Percentiles rank a stretch among this genome's conserved stretches.
Conservation (phyloP, 108 stramenopile species). For the Cyclostephanos invisitatus region DNA sequence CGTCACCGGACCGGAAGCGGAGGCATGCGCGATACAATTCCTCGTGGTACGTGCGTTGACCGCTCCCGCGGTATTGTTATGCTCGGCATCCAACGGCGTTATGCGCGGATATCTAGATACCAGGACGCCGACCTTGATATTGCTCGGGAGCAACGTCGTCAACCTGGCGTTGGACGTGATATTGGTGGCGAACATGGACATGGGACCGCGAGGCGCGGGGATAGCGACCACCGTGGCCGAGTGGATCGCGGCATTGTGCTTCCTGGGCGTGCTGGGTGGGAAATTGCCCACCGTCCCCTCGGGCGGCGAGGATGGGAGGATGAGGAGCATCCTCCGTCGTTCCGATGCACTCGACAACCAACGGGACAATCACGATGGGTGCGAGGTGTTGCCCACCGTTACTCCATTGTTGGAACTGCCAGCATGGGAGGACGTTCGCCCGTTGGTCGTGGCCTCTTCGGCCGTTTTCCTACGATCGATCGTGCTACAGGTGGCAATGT, state of each 20-base stretch:
- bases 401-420: constrained; percentile 67
- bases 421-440: constrained; percentile 66
- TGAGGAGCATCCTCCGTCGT: constrained; percentile 2
- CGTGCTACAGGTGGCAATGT: constrained; percentile 70
- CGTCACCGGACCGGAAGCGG: constrained; percentile 61
- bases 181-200: constrained; percentile 54
- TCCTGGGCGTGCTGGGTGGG: constrained; percentile 70
- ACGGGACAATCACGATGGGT: constrained; percentile 4
- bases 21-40: constrained; percentile 69
- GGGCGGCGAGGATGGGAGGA: constrained; percentile 16
- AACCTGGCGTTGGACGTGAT: constrained; percentile 76
- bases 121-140: constrained; percentile 71
- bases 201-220: constrained; percentile 81
- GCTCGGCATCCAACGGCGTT: constrained; percentile 81
- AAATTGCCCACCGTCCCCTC: constrained; percentile 55
- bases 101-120: constrained; percentile 87
- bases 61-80: constrained; percentile 78
- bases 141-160: constrained; percentile 69
- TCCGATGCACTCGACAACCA: constrained; percentile 8
- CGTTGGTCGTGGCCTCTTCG: constrained; percentile 77
- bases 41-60: constrained; percentile 67
- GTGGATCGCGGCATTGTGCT: constrained; percentile 75
- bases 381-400: constrained; percentile 30
- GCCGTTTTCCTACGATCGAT: constrained; percentile 76
- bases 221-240: constrained; percentile 88